Evolutionary conservation across 139 green algal genomes (phyloP), one percentile per base, ranked within the genome.

Genomic region (Eudorina sp.): DNA sequence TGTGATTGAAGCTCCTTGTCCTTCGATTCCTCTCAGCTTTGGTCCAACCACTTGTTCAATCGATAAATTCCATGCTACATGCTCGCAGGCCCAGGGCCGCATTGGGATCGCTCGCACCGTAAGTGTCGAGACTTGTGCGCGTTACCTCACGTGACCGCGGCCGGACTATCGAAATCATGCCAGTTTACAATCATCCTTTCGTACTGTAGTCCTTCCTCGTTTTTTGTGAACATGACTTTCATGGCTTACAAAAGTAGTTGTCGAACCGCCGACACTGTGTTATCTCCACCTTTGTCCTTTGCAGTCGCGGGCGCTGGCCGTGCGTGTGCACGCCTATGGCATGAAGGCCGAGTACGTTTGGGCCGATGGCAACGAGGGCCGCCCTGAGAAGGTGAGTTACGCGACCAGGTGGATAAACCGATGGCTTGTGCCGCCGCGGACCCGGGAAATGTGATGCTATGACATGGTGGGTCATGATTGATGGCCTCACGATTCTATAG

Each of bases 341-440:
- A 85, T 80, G 70, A 92, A 92, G 85, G 89, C 89, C 2, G 90
- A 93, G 86, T 93, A 93, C 76, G 34, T 93, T 25, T 93, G 90
- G 90, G 76, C 73, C 18, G 90, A 93, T 76, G 90, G 90, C 21
- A 68, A 83, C 25, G 90, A 93, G 81, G 90, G 90, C 46, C 48
- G 29, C 18, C 73, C 62, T 46, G 46, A 89, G 53, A 93, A 91
- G 90, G 90, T 81, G 14, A 31, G n/a, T 31, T 16, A 29, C 23
- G 45, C 40, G 25, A 60, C 43, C 27, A n/a, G n/a, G n/a, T n/a
- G n/a, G n/a, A n/a, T n/a, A n/a, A n/a, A n/a, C n/a, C n/a, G n/a
- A n/a, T n/a, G n/a, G n/a, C n/a, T n/a, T n/a, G n/a, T n/a, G n/a
- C n/a, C n/a, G n/a, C n/a, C n/a, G n/a, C n/a, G n/a, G n/a, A n/a